Conservation (phyloP, 2,329 filamentous ascomycete genomes). For the Fusarium nanum region DNA sequence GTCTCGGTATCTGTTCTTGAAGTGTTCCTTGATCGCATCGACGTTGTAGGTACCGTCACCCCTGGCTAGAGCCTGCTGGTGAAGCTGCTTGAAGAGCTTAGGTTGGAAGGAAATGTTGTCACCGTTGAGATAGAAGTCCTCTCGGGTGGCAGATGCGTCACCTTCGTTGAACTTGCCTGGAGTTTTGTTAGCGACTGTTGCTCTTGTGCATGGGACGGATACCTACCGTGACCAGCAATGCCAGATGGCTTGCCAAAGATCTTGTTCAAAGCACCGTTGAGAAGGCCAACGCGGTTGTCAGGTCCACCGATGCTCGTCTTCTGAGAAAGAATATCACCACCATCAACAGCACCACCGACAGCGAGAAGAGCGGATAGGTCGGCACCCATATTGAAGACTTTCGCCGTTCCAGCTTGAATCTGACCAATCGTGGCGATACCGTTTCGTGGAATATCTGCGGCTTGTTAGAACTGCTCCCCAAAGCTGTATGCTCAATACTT, state of each 20-base stretch:
- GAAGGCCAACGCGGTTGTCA: slow-evolving; percentile 12
- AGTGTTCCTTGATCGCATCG: slow-evolving; percentile 29
- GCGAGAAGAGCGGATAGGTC: slow-evolving; percentile 21
- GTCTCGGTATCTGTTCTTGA: slow-evolving; percentile 25
- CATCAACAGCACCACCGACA: slow-evolving; percentile 17
- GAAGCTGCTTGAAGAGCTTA: slow-evolving; percentile 20
- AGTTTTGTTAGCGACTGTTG: fast-evolving
- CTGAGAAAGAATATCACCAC: slow-evolving; percentile 26
- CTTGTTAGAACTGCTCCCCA: neutral
- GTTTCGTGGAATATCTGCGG: slow-evolving; percentile 18
- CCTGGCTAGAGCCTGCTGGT: slow-evolving; percentile 24
- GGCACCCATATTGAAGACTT: slow-evolving; percentile 28
- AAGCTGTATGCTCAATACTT: neutral
- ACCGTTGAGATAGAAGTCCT: slow-evolving; percentile 28
- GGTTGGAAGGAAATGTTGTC: slow-evolving; percentile 29
- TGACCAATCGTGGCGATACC: slow-evolving; percentile 27
- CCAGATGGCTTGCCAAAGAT: slow-evolving; percentile 32
- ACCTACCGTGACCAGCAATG: slow-evolving; percentile 21
- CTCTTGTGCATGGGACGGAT: fast-evolving
- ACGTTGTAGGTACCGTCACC: slow-evolving; percentile 29
- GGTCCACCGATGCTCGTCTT: slow-evolving; percentile 33
- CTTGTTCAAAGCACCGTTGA: slow-evolving; percentile 20
- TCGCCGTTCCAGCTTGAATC: slow-evolving; percentile 25
- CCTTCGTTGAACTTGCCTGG: slow-evolving; percentile 31
- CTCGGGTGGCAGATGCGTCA: slow-evolving; percentile 29